Evolutionary conservation across 805 yeast species (phyloP).

Genomic region (Lipomyces japonicus): DNA sequence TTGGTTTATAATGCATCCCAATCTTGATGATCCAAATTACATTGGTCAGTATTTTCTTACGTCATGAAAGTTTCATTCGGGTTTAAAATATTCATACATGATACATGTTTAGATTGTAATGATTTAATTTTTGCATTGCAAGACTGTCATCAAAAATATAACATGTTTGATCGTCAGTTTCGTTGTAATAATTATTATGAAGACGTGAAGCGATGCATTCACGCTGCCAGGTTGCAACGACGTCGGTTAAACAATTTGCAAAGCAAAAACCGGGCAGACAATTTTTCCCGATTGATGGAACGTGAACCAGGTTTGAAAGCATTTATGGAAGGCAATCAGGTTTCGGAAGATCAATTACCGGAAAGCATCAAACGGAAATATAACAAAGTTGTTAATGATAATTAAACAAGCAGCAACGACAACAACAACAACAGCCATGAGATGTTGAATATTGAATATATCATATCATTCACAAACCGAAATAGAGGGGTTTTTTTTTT

Average conservation of each 20-base stretch:
- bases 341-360: too few species aligned
- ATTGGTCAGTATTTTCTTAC: constrained; percentile 21
- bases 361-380: too few species aligned
- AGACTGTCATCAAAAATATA: constrained; percentile 74
- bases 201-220: constrained; percentile 73
- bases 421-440: too few species aligned
- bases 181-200: constrained; percentile 80
- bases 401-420: too few species aligned
- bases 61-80: too few species aligned
- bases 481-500: too few species aligned
- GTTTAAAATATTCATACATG: too few species aligned
- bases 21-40: constrained; percentile 28
- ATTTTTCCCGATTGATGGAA: too few species aligned
- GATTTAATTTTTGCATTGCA: constrained; percentile 83
- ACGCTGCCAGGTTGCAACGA: constrained; percentile 68
- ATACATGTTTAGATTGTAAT: constrained; percentile 59
- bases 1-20: constrained; percentile 33
- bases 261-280: constrained; percentile 1
- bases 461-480: too few species aligned
- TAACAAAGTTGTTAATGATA: too few species aligned
- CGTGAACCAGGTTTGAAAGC: too few species aligned
- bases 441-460: too few species aligned
- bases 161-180: constrained; percentile 69
- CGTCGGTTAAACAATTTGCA: constrained; percentile 60
- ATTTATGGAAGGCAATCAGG: constrained; percentile 54